phyloP scores from a whole-genome alignment of 345 rosid species.

The Geranium brycei region DNA sequence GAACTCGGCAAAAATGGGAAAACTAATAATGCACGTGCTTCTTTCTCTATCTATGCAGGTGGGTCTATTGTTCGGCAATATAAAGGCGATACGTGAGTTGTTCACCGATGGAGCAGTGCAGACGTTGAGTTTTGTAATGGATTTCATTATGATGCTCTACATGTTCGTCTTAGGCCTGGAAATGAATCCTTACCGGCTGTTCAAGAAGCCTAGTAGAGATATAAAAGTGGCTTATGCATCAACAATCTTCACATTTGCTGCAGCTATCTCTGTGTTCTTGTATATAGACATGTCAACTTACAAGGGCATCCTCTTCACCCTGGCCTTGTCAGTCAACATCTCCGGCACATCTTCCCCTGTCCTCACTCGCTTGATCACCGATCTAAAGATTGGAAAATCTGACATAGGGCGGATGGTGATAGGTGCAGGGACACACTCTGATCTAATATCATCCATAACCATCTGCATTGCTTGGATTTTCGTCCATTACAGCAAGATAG shows the following conservation, averaged over 20 bases:
- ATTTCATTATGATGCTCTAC: constrained; percentile 81
- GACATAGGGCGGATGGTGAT: constrained; percentile 79
- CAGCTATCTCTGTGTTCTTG: constrained; percentile 36
- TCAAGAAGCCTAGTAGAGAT: constrained; percentile 50
- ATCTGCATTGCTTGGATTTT: constrained; percentile 39
- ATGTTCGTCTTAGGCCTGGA: constrained; percentile 82
- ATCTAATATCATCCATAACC: constrained; percentile 55
- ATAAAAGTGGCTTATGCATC: constrained; percentile 75
- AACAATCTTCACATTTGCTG: constrained; percentile 44
- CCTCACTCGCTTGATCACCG: constrained; percentile 69
- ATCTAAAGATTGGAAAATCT: constrained; percentile 74
- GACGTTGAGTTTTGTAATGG: constrained; percentile 39
- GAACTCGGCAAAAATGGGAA: too few relatives aligned
- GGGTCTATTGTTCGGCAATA: constrained; percentile 48
- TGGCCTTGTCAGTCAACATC: constrained; percentile 43
- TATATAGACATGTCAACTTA: constrained; percentile 30
- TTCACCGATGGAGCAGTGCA: constrained; percentile 7
- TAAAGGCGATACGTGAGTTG: constrained; percentile 9
- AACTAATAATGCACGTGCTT: too few relatives aligned
- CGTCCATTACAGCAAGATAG: constrained; percentile 14
- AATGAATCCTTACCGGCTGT: constrained; percentile 72
- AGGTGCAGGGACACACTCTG: constrained; percentile 67
- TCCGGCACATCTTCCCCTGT: constrained; percentile 76
- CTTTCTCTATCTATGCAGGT: constrained; percentile 27
- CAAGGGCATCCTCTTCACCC: constrained; percentile 20